Evolutionary conservation across 2,329 filamentous ascomycete genomes (phyloP).

Genomic region (Sporothrix phasma): DNA sequence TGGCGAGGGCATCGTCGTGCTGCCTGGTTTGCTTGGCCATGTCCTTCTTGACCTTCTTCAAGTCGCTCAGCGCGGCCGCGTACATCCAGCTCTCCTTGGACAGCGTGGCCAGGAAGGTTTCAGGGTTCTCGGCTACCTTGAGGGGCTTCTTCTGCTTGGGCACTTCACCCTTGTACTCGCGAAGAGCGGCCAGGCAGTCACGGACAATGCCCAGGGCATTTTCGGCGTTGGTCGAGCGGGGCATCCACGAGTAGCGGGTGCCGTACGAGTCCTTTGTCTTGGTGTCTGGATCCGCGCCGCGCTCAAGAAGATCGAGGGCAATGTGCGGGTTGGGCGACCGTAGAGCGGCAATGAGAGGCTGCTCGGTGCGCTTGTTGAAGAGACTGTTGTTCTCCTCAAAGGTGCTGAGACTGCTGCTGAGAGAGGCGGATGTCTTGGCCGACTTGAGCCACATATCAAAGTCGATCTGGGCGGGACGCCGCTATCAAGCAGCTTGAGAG

Average conservation of each 20-base stretch:
- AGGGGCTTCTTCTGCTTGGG: constrained; percentile 25
- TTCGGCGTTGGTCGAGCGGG: constrained; percentile 25
- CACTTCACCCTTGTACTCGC: constrained; percentile 32
- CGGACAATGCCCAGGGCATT: constrained; percentile 51
- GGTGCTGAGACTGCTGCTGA: constrained; percentile 28
- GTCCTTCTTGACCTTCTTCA: constrained; percentile 25
- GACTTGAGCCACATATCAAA: constrained; percentile 56
- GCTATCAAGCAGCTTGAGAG: constrained; percentile 50
- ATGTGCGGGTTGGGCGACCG: constrained; percentile 37
- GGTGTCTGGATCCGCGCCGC: constrained; percentile 56
- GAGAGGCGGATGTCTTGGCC: constrained; percentile 34
- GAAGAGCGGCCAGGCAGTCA: constrained; percentile 40
- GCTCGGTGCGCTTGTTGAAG: constrained; percentile 42
- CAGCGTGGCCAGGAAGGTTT: constrained; percentile 45
- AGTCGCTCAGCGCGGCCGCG: constrained; percentile 38
- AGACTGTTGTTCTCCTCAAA: constrained; percentile 38
- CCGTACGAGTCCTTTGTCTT: constrained; percentile 35
- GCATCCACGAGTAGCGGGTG: not conserved
- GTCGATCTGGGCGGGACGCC: constrained; percentile 50
- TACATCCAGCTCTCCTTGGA: constrained; percentile 49
- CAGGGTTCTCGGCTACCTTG: constrained; percentile 26
- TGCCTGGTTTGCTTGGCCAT: constrained; percentile 27
- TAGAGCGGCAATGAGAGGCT: constrained; percentile 58
- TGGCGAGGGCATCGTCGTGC: constrained; percentile 29
- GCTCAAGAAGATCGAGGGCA: constrained; percentile 48